phyloP scores from a whole-genome alignment of 2,329 filamentous ascomycete species.

The Fonsecaea monophora region DNA sequence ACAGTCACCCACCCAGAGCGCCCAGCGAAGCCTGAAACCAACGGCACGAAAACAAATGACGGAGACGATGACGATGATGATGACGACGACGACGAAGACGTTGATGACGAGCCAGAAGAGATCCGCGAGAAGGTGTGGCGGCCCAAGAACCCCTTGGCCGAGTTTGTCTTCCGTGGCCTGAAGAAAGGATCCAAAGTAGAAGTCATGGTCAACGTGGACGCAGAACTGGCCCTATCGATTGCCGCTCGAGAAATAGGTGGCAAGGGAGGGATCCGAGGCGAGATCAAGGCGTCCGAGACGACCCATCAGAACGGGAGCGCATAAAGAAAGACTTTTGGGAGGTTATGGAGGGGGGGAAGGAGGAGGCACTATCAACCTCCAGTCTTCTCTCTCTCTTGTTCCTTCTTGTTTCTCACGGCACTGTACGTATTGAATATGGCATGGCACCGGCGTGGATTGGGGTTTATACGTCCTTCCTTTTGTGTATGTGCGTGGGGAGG shows the following conservation, averaged over 20 bases:
- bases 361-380: no score
- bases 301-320: conserved; percentile 46
- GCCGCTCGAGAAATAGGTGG: conserved; percentile 85
- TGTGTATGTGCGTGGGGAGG: background rate
- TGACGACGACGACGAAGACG: conserved; percentile 68
- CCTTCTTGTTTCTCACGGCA: background rate
- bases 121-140: conserved; percentile 91
- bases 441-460: conserved; percentile 1
- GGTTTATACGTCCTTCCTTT: background rate
- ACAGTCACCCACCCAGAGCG: conserved; percentile 88
- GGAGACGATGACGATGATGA: conserved; percentile 65
- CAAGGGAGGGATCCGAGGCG: conserved; percentile 80
- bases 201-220: conserved; percentile 85
- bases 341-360: background rate
- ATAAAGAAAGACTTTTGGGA: conserved; percentile 22
- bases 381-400: background rate
- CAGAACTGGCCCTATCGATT: conserved; percentile 79
- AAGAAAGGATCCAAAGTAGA: conserved; percentile 92
- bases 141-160: conserved; percentile 79
- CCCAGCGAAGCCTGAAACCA: conserved; percentile 69
- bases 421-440: conserved; percentile 3
- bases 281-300: conserved; percentile 52
- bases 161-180: conserved; percentile 80
- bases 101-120: conserved; percentile 84
- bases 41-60: conserved; percentile 61